A percentile compares a stretch with the other conserved stretches of the same genome.
Conservation (phyloP, 371 early-diverging fungal genomes). For the Mucor mucedo region DNA sequence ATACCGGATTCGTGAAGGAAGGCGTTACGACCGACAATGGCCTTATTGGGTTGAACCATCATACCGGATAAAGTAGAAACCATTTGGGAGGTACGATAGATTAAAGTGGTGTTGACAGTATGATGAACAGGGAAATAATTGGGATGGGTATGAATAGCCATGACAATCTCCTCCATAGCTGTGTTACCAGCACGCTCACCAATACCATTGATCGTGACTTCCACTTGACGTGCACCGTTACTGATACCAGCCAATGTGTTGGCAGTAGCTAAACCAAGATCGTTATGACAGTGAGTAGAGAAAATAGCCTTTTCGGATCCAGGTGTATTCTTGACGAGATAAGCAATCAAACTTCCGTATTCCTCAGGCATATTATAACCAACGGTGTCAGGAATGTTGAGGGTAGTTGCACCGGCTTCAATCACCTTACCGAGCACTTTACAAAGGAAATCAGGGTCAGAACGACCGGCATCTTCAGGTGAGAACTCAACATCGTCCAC, state of each 20-base stretch:
- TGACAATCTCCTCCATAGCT: constrained; percentile 92
- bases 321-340: constrained; percentile 77
- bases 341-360: constrained; percentile 83
- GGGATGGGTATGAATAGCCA: constrained; percentile 93
- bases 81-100: constrained; percentile 87
- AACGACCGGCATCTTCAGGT: constrained; percentile 93
- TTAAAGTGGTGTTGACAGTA: constrained; percentile 86
- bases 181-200: constrained; percentile 99
- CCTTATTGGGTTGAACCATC: constrained; percentile 95
- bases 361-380: constrained; percentile 93
- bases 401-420: constrained; percentile 91
- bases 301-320: constrained; percentile 81
- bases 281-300: constrained; percentile 97
- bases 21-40: constrained; percentile 97
- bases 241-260: constrained; percentile 90
- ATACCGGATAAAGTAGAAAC: constrained; percentile 91
- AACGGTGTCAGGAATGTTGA: constrained; percentile 97
- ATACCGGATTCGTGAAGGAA: constrained; percentile 97
- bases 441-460: constrained; percentile 87
- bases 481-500: constrained; percentile 92
- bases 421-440: constrained; percentile 86
- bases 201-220: constrained; percentile 97
- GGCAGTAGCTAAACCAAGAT: constrained; percentile 95
- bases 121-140: constrained; percentile 82
- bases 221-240: constrained; percentile 95